Percentiles rank a stretch among this genome's conserved stretches.
Evolutionary conservation across 306 rosid species (phyloP).

Genomic region (Amphicarpaea edgeworthii): DNA sequence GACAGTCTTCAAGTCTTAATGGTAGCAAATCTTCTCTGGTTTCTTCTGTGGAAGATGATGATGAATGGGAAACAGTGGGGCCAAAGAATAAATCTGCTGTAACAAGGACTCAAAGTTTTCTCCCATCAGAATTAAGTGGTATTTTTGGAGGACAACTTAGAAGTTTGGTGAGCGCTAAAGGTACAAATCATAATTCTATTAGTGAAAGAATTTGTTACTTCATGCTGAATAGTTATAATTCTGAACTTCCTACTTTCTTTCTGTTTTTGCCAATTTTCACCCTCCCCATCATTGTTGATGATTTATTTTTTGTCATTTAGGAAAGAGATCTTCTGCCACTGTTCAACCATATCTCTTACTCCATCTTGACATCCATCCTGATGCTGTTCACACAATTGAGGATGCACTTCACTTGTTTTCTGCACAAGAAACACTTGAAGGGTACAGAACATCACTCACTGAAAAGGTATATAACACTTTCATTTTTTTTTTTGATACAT

Average conservation of each 20-base stretch:
- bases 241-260: constrained; percentile 3
- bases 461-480: constrained; percentile 70
- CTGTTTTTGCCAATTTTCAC: not conserved
- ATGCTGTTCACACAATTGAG: constrained; percentile 77
- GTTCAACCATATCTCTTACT: constrained; percentile 84
- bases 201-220: constrained; percentile 9
- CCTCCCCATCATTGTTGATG: constrained; percentile 1
- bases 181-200: constrained; percentile 48
- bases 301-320: constrained; percentile 32
- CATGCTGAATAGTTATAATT: constrained; percentile 14
- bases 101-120: constrained; percentile 88
- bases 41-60: constrained; percentile 87
- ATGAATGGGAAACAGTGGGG: constrained; percentile 99
- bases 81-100: constrained; percentile 95
- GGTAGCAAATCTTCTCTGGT: constrained; percentile 72
- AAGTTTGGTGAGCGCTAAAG: constrained; percentile 86
- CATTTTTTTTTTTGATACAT: not conserved
- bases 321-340: constrained; percentile 73
- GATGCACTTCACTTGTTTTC: constrained; percentile 89
- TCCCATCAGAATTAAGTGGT: constrained; percentile 78
- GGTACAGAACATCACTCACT: constrained; percentile 74
- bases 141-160: constrained; percentile 89
- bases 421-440: constrained; percentile 93
- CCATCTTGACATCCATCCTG: constrained; percentile 89
- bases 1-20: constrained; percentile 58